Evolutionary conservation across 768 basidiomycete species (phyloP).

Genomic region (Kwoniella newhampshirensis): DNA sequence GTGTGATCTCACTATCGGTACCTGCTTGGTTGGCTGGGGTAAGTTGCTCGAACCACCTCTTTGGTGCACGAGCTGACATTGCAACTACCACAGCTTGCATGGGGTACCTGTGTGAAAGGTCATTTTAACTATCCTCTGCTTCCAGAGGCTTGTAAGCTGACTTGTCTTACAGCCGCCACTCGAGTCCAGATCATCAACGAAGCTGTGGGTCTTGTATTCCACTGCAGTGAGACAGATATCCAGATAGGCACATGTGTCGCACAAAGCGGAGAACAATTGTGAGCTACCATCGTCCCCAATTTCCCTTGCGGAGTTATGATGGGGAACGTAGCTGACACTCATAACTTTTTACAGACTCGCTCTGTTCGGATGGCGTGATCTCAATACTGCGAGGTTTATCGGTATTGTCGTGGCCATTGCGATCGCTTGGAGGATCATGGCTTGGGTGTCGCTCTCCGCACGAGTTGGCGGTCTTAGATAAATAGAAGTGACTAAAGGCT

Average conservation of each 20-base stretch:
- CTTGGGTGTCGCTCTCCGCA: slow-evolving; percentile 33
- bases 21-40: slow-evolving; percentile 50
- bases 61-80: no score
- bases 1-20: slow-evolving; percentile 51
- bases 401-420: slow-evolving; percentile 43
- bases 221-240: slow-evolving; percentile 47
- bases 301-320: neutral
- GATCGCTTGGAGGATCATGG: slow-evolving; percentile 43
- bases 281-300: slow-evolving; percentile 11
- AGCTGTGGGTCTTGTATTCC: slow-evolving; percentile 45
- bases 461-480: slow-evolving; percentile 27
- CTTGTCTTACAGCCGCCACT: slow-evolving; percentile 37
- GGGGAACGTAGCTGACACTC: neutral
- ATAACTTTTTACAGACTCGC: slow-evolving; percentile 33
- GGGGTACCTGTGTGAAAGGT: slow-evolving; percentile 30
- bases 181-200: slow-evolving; percentile 55
- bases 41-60: no score
- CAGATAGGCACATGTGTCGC: slow-evolving; percentile 52
- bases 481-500: no score
- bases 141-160: neutral
- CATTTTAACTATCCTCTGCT: neutral
- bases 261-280: slow-evolving; percentile 52
- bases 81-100: slow-evolving; percentile 30
- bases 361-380: slow-evolving; percentile 46
- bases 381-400: slow-evolving; percentile 36